A percentile compares a stretch with the other conserved stretches of the same genome.
Conservation (phyloP, 768 basidiomycete genomes). For the Suillus placidus region DNA sequence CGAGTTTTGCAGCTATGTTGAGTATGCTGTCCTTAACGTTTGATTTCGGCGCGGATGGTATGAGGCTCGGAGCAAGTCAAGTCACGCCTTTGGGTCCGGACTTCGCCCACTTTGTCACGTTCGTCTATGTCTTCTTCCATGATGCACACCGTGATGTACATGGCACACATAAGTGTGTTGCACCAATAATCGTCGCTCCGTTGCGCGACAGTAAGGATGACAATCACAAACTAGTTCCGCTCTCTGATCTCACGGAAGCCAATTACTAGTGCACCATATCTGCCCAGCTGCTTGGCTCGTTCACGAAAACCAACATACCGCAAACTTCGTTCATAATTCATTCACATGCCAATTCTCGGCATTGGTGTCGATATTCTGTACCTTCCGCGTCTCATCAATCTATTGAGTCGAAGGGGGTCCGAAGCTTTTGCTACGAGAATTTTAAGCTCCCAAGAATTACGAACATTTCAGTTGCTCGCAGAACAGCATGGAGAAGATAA, state of each 20-base stretch:
- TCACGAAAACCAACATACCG: neutral
- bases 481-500: slow-evolving; percentile 16
- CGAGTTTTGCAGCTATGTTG: neutral
- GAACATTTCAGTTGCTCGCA: slow-evolving; percentile 30
- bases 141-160: neutral
- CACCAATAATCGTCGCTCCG: neutral
- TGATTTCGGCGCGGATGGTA: neutral
- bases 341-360: slow-evolving; percentile 63
- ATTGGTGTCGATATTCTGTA: slow-evolving; percentile 78
- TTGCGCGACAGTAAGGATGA: neutral
- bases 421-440: slow-evolving; percentile 60
- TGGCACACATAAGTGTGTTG: neutral
- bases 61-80: neutral
- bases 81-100: neutral
- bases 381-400: slow-evolving; percentile 60
- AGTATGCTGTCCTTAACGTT: neutral
- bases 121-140: neutral
- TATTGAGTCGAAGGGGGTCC: slow-evolving; percentile 53
- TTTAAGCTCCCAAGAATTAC: slow-evolving; percentile 52
- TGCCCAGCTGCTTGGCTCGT: neutral
- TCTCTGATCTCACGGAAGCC: neutral
- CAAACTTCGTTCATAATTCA: neutral
- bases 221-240: neutral
- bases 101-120: neutral
- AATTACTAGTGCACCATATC: neutral